Evolutionary conservation across 2,329 filamentous ascomycete species (phyloP), one percentile per base, ranked within the genome.

Genomic region (Trichophyton simii): DNA sequence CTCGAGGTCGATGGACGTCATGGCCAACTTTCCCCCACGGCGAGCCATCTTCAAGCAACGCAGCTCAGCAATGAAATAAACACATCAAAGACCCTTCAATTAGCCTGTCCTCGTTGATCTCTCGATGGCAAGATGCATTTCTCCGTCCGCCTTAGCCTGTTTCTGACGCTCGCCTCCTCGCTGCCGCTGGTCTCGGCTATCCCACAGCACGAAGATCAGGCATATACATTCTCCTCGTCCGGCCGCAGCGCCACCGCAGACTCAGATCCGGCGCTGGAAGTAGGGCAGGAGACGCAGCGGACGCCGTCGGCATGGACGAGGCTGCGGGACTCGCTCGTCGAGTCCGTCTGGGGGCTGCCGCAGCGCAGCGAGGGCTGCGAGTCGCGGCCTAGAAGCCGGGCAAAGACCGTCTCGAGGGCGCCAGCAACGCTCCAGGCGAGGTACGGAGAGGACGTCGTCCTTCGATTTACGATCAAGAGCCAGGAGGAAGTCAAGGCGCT

Each of bases 361-460:
- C 66, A 67, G 46, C 54, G 57, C 11, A 20, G 28, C 11, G n/a
- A 44, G 41, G 55, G n/a, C 42, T 31, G 34, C 22, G 59, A 60
- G 48, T 41, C 18, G 9, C 25, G 44, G 66, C 67, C 58, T 8
- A 15, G 31, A 20, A 36, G 13, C 65, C 67, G 50, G 66, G 66
- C 4, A 64, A 65, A 69, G 20, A 61, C 63, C n/a, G 66, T 66
- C 11, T 60, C 57, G 28, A 63, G 66, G 18, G 70, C 72, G 1
- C 76, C 77, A 1, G 66, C 72, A 15, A 75, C 71, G 60, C 70
- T 75, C 31, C 70, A 75, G 34, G 75, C 79, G 36, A 76, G 78
- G 63, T 96, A 96, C 72, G 83, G 84, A 64, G 83, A 87, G 64
- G 86, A 96, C 73, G 80, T 96, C n/a, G 90, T 99, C 15, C 77